phyloP scores from a whole-genome alignment of 495 filamentous ascomycete genomes.

The Penicillium odoratum region DNA sequence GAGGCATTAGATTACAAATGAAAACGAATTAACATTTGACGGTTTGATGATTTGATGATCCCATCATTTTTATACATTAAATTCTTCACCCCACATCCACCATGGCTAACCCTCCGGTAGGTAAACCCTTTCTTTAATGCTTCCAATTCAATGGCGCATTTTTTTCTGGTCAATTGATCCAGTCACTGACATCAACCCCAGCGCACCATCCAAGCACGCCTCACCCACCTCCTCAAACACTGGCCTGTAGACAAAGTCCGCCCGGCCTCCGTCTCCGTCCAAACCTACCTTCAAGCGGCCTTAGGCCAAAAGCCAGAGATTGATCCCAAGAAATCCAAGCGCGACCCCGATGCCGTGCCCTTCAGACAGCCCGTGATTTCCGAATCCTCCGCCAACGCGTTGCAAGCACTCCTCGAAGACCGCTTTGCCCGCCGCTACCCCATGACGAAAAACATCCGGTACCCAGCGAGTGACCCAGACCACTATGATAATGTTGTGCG shows the following conservation, averaged over 20 bases:
- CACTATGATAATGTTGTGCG: conserved; percentile 72
- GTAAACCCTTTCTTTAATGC: background rate
- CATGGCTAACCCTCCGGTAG: conserved; percentile 26
- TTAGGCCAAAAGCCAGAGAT: conserved; percentile 41
- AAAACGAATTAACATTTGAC: background rate
- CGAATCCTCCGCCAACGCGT: conserved; percentile 65
- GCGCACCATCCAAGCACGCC: conserved; percentile 59
- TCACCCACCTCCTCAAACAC: conserved; percentile 56
- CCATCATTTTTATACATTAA: background rate
- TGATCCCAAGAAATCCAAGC: conserved; percentile 16
- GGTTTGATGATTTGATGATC: conserved; percentile 7
- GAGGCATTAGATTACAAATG: conserved; percentile 18
- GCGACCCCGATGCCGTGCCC: conserved; percentile 14
- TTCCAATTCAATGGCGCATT: background rate
- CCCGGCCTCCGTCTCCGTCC: conserved; percentile 70
- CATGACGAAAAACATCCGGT: conserved; percentile 57
- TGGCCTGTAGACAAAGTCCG: conserved; percentile 82
- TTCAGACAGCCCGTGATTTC: conserved; percentile 40
- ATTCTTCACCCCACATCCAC: conserved; percentile 3
- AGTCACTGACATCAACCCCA: conserved; percentile 34
- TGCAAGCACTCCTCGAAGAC: conserved; percentile 74
- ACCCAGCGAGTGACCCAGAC: conserved; percentile 70
- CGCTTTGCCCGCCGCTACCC: conserved; percentile 71
- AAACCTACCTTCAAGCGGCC: conserved; percentile 63
- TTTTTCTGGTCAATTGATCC: background rate